Base-by-base conservation (phyloP, 2,329 filamentous ascomycete genomes). In the Xylaria sp. region DNA sequence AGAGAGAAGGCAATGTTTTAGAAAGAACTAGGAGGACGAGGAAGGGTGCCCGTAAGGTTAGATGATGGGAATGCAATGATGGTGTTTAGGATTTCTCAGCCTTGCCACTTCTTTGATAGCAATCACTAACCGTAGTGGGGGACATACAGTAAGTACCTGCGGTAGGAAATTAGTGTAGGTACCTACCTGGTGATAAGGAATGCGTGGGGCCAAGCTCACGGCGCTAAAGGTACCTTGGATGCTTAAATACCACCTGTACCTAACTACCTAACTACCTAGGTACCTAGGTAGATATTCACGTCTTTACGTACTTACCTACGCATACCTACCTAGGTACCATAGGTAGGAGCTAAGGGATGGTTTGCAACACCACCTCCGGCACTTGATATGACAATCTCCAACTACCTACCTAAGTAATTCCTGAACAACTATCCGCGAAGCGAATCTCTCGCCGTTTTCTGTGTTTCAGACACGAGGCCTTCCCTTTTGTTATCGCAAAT, bases 71-170 rank as follows among this genome's bases (percentile, higher is more conserved):
- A 59, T 38, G 36, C 53, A 44, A 73, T 69, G 65, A 68, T 66
- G 61, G 70, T 72, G 63, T 61, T 66, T 68, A 63, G 63, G 69
- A 80, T 81, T 81, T 78, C 78, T 82, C 82, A 84, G 82, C 82
- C 81, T 83, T 79, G 81, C 79, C 75, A 75, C 74, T 69, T 66
- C 68, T n/a, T 71, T 64, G 67, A 22, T 31, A 50, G 47, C 44
- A 15, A 22, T 51, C 5, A 53, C 25, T 15, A 49, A 25, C 45
- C 29, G 6, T 56, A 38, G 51, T 54, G 59, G 59, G 59, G 50
- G 25, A 27, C 17, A 10, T 22, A 31, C 4, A 1, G 29, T 51
- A 36, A 17, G 5, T 53, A 36, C 49, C n/a, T 44, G 5, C 15
- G 15, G 15, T 17, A 17, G 29, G 31, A 50, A 39, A 39, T 39